Percentiles rank a stretch among this genome's conserved stretches.
Conservation (phyloP, 2,329 filamentous ascomycete genomes). For the Metarhizium robertsii region DNA sequence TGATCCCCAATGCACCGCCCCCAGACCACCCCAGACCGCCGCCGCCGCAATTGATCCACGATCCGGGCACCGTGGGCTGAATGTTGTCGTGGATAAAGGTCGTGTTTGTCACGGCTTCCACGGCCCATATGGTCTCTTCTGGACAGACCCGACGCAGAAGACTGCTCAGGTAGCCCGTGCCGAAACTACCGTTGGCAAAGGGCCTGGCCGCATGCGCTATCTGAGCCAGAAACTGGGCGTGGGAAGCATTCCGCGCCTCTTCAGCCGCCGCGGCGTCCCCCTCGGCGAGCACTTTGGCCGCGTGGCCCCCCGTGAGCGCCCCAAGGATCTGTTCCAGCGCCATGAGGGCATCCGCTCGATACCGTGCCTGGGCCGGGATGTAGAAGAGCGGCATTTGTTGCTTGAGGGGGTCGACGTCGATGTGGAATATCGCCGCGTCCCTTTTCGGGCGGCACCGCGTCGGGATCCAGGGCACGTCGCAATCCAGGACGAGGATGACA, state of each 20-base stretch:
- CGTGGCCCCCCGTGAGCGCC: slow-evolving; percentile 40
- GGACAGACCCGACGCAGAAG: slow-evolving; percentile 24
- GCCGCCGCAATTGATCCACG: slow-evolving; percentile 74
- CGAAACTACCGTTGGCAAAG: slow-evolving; percentile 43
- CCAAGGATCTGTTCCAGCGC: slow-evolving; percentile 61
- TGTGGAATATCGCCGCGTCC: slow-evolving; percentile 49
- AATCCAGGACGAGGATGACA: slow-evolving; percentile 76
- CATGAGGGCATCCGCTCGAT: slow-evolving; percentile 54
- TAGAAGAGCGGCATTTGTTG: slow-evolving; percentile 69
- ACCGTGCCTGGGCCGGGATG: slow-evolving; percentile 54
- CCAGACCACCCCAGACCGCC: slow-evolving; percentile 76
- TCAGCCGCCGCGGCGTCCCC: slow-evolving; percentile 14
- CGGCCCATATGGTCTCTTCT: slow-evolving; percentile 57
- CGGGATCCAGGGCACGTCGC: slow-evolving; percentile 90
- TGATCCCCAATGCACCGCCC: slow-evolving; percentile 66
- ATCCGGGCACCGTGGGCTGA: slow-evolving; percentile 56
- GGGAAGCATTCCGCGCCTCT: slow-evolving; percentile 42
- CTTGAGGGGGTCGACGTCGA: slow-evolving; percentile 58
- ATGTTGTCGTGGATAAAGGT: slow-evolving; percentile 61
- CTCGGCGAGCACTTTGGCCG: slow-evolving; percentile 29
- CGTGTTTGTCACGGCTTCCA: slow-evolving; percentile 71
- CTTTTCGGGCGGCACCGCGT: slow-evolving; percentile 53
- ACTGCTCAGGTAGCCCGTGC: slow-evolving; percentile 29
- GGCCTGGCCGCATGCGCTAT: slow-evolving; percentile 52
- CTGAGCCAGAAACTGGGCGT: slow-evolving; percentile 47